Percentiles rank a stretch among this genome's conserved stretches.
Conservation (phyloP, 2,329 filamentous ascomycete species). For the Aspergillus costaricaensis region DNA sequence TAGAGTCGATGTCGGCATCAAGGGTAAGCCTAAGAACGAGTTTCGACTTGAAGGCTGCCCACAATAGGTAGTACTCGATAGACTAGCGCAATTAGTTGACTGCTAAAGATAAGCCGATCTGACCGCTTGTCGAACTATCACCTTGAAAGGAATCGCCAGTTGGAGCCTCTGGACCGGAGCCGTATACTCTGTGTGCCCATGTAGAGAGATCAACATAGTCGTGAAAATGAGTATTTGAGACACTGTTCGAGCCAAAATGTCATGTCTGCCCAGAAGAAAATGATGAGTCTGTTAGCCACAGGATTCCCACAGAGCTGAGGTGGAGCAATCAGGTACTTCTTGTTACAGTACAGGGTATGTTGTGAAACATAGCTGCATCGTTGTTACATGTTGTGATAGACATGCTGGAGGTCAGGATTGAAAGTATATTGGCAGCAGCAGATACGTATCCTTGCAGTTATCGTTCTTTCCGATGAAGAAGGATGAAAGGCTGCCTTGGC, state of each 20-base stretch:
- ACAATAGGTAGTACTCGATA: neutral
- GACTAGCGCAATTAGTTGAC: neutral
- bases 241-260: neutral
- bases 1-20: conserved; percentile 72
- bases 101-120: neutral
- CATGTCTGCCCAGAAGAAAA: neutral
- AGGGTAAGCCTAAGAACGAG: conserved; percentile 63
- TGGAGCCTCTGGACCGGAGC: neutral
- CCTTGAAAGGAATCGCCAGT: neutral
- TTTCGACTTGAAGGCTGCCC: conserved; percentile 55
- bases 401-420: neutral
- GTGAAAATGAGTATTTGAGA: neutral
- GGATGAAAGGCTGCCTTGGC: neutral
- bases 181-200: neutral
- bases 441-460: neutral
- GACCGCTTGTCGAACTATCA: neutral
- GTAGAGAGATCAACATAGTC: neutral
- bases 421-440: neutral
- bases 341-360: neutral
- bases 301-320: neutral
- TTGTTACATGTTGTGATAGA: neutral
- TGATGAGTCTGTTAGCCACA: neutral
- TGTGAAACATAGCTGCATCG: neutral
- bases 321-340: neutral
- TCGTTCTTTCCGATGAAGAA: neutral